Conservation (phyloP, 768 basidiomycete genomes). For the Porpolomopsis calyptriformis region DNA sequence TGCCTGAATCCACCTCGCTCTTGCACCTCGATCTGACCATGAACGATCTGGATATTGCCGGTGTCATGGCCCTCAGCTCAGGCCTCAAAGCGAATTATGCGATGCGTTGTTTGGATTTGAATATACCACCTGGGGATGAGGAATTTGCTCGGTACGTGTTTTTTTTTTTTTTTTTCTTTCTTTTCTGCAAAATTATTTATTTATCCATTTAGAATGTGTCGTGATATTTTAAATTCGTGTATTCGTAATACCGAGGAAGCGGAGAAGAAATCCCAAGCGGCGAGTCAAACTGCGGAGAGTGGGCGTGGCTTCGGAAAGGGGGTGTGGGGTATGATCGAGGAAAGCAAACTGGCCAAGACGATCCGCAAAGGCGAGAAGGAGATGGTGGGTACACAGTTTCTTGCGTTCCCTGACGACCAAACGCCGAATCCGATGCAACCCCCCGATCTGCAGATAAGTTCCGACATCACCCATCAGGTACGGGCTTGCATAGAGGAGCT, state of each 20-base stretch:
- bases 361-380: slow-evolving; percentile 50
- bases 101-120: slow-evolving; percentile 88
- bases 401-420: too few species aligned
- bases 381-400: too few species aligned
- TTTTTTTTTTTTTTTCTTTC: slow-evolving; percentile 2
- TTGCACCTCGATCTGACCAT: slow-evolving; percentile 86
- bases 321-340: slow-evolving; percentile 79
- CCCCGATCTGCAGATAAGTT: slow-evolving; percentile 28
- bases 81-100: slow-evolving; percentile 76
- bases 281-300: slow-evolving; percentile 21
- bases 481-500: slow-evolving; percentile 32
- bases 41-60: slow-evolving; percentile 78
- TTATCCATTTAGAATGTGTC: slow-evolving; percentile 48
- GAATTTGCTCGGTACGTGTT: slow-evolving; percentile 54
- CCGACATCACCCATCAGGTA: slow-evolving; percentile 39
- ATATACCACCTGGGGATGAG: slow-evolving; percentile 80
- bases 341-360: slow-evolving; percentile 68
- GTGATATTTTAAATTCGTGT: slow-evolving; percentile 84
- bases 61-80: slow-evolving; percentile 83
- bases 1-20: slow-evolving; percentile 79
- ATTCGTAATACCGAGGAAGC: slow-evolving; percentile 91
- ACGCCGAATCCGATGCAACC: too few species aligned
- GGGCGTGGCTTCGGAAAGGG: slow-evolving; percentile 55
- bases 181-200: slow-evolving; percentile 4
- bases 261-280: slow-evolving; percentile 31